Evolutionary conservation across 495 filamentous ascomycete genomes (phyloP), one percentile per base, ranked within the genome.

Genomic region (Penicillium canariense): DNA sequence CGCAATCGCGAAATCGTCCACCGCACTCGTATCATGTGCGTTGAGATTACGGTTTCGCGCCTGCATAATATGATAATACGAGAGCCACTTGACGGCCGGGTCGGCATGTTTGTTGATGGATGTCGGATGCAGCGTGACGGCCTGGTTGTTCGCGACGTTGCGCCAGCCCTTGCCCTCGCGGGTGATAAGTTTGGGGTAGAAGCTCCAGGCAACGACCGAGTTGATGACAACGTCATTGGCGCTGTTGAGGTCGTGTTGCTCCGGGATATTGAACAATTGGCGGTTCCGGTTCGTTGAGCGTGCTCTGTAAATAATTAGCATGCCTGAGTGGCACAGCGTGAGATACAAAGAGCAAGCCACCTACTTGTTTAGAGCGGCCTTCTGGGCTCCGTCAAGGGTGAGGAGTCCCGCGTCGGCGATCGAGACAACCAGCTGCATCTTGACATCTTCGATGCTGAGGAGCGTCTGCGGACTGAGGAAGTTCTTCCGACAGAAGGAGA

Each of bases 51-150:
- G 79, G 60, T 87, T 94, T 22, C 76, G 75, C 1, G 87, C 86
- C 70, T 96, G 91, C 91, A 97, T 96, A 54, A 97, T 96, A 58
- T 93, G 86, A 68, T 98, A 97, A 67, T 93, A 98, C 0, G 88
- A 90, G 39, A 97, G 69, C 85, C 87, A 96, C 62, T 83, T 83
- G n/a, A 88, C 66, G 0, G 69, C 58, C 15, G 81, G 76, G 12
- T 83, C 77, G 18, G 79, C 73, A 17, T 76, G 81, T 66, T 91
- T 89, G 67, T 95, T 96, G 44, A 97, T 88, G 0, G 90, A 94
- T 12, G 83, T 87, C 0, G 90, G 89, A 63, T 94, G 89, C 8
- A 97, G 66, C 47, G 81, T 87, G 52, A 97, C 90, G 36, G 79
- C 78, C 63, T 97, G 92, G 70, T 92, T 96, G 67, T 96, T 97